Base-by-base conservation (phyloP, 2,329 filamentous ascomycete genomes). In the Alternaria rosae region DNA sequence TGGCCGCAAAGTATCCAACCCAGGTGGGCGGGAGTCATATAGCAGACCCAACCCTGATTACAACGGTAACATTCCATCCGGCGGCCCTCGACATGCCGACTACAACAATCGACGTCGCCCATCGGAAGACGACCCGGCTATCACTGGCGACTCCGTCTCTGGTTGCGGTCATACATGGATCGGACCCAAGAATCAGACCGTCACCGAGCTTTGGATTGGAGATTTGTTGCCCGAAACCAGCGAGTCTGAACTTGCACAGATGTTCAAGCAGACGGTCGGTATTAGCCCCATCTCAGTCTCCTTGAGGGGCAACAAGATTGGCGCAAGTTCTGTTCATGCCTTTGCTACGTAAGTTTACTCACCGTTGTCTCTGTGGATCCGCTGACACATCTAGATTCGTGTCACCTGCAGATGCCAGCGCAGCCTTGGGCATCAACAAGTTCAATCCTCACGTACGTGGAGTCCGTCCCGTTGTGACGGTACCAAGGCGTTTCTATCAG, bases 81-180 rank as follows among this genome's bases (percentile, higher is more conserved):
- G 54, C 20, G 53, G 20, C 30, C 25, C 47, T 38, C 60, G 62
- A 11, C 56, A 61, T 17, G n/a, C 15, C n/a, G 42, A 57, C 11
- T 42, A 13, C 13, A 54, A 21, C 38, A 17, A 21, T 45, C 45
- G 50, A 20, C 41, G 48, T 35, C 47, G 58, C 13, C 25, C n/a
- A 11, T 26, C 30, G 23, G 68, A 72, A 6, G 44, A 69, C 10
- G 70, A 77, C 54, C 59, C 52, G 5, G 55, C 25, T 1, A 67
- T 74, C 10, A 69, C 60, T 30, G 54, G 67, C 9, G 70, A 78
- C 38, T 30, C 30, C 10, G 47, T 65, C 9, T 53, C 44, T 52
- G 75, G 75, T 6, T 78, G 76, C 26, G 47, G 64, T 44, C 51
- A 71, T 17, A 54, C 62, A 6, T 78, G 71, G 69, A 79, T 79